phyloP scores from a whole-genome alignment of 2,329 filamentous ascomycete species.

The Penicillium expansum region DNA sequence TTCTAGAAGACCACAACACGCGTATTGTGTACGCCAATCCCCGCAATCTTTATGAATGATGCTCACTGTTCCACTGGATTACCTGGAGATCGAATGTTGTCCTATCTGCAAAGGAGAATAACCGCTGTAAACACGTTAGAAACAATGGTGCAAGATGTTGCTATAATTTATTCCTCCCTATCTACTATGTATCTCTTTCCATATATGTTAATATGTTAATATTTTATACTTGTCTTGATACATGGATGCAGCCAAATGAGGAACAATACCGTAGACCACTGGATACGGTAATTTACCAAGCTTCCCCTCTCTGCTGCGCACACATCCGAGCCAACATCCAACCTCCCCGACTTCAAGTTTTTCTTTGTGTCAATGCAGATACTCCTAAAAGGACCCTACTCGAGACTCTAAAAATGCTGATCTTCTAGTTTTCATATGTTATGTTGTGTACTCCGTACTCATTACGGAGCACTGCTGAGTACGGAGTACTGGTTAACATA shows the following conservation, averaged over 20 bases:
- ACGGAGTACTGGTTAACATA: neutral
- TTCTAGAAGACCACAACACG: neutral
- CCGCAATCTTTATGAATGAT: neutral
- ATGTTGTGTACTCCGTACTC: neutral
- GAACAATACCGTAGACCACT: neutral
- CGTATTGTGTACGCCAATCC: neutral
- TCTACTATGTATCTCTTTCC: neutral
- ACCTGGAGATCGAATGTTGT: neutral
- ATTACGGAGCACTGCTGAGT: no score
- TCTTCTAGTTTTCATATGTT: neutral
- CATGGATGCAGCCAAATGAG: neutral
- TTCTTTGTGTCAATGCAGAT: neutral
- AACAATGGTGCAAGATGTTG: no score
- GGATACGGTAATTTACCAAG: constrained; percentile 2
- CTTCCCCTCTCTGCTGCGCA: neutral
- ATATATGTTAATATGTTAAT: no score
- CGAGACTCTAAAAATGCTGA: neutral
- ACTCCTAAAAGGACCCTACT: no score
- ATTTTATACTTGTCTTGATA: no score
- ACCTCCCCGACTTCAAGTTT: neutral
- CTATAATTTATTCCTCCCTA: neutral
- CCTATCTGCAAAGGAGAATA: no score
- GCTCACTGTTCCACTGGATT: neutral
- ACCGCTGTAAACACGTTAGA: no score
- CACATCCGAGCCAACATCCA: neutral